These are phyloP conservation scores for Plasmodium vinckei DNA, from an alignment of 169 alveolate species.

Conservation along the genomic window DNA sequence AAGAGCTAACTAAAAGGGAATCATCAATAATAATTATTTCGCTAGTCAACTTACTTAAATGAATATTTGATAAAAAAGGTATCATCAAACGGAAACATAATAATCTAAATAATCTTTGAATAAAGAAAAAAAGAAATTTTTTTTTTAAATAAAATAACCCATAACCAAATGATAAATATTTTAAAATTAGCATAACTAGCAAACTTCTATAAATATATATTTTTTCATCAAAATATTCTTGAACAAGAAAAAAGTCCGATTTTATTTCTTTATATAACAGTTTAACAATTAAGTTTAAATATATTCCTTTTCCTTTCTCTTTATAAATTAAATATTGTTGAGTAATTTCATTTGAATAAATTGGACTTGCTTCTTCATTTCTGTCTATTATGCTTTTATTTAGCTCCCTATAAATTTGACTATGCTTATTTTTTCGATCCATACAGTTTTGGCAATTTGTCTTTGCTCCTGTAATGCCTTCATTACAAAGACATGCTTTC, in stretches of 20 bases:
- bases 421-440: not conserved
- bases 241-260: conserved; percentile 39
- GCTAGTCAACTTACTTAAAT: conserved; percentile 52
- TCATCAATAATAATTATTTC: conserved; percentile 59
- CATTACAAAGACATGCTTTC: conserved; percentile 33
- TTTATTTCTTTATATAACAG: conserved; percentile 57
- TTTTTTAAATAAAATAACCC: conserved; percentile 27
- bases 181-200: conserved; percentile 23
- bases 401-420: not conserved
- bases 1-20: conserved; percentile 6
- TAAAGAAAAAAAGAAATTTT: conserved; percentile 46
- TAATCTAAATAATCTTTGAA: conserved; percentile 57
- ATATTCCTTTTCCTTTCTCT: not conserved
- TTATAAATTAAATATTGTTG: no score
- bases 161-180: conserved; percentile 16
- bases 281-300: conserved; percentile 35
- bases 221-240: conserved; percentile 45
- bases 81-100: conserved; percentile 66
- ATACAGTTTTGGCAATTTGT: not conserved
- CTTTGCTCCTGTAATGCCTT: not conserved
- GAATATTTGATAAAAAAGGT: conserved; percentile 21
- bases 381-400: not conserved
- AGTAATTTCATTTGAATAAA: not conserved
- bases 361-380: not conserved
- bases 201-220: conserved; percentile 54